These are phyloP conservation scores for Vigna reflexopilosa DNA, from an alignment of 306 rosid species.

Conservation along the genomic window DNA sequence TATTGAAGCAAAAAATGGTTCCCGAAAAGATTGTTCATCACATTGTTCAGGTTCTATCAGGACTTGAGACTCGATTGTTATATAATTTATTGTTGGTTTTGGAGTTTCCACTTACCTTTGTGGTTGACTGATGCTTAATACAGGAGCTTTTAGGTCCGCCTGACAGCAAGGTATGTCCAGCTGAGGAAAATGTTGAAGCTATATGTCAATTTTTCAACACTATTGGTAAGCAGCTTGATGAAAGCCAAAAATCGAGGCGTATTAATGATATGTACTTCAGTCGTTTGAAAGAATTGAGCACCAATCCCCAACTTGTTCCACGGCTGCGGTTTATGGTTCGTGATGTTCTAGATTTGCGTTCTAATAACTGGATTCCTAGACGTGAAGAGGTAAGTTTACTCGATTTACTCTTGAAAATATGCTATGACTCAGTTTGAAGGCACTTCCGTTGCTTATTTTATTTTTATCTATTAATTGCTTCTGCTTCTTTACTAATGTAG, in stretches of 20 bases:
- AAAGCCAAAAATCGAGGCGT: constrained; percentile 73
- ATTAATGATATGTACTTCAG: constrained; percentile 78
- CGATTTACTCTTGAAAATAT: neutral
- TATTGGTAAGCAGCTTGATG: constrained; percentile 99
- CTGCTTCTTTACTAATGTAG: constrained; percentile 48
- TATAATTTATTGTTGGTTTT: constrained; percentile 36
- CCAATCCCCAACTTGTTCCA: constrained; percentile 75
- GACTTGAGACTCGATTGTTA: constrained; percentile 33
- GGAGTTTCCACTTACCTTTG: constrained; percentile 28
- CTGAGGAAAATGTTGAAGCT: constrained; percentile 98
- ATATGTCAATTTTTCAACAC: constrained; percentile 93
- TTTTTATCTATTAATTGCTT: constrained; percentile 7
- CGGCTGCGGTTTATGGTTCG: constrained; percentile 95
- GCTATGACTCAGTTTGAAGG: neutral
- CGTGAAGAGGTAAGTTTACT: constrained; percentile 84
- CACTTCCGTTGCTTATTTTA: neutral
- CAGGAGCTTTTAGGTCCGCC: constrained; percentile 89
- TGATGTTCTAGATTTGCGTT: constrained; percentile 79
- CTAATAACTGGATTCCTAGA: constrained; percentile 93
- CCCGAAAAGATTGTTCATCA: constrained; percentile 96
- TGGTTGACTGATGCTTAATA: constrained; percentile 41
- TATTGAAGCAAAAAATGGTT: constrained; percentile 98
- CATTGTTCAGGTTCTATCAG: constrained; percentile 79
- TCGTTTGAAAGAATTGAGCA: constrained; percentile 78
- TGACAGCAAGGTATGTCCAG: constrained; percentile 83